These are phyloP conservation scores for Tolypocladium capitatum DNA, from an alignment of 2,329 filamentous ascomycete genomes.

Conservation along the genomic window DNA sequence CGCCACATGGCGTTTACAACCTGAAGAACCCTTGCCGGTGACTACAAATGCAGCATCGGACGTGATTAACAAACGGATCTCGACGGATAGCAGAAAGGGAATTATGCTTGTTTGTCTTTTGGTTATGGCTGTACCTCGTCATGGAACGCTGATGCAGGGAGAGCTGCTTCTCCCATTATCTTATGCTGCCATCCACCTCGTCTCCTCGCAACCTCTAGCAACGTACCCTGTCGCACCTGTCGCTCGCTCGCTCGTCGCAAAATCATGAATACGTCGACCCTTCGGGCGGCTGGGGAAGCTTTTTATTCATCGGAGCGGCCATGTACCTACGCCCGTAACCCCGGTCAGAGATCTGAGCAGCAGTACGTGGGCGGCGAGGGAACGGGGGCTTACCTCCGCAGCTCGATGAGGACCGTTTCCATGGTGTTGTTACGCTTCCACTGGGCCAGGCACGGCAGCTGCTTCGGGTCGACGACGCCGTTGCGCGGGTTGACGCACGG, in stretches of 20 bases:
- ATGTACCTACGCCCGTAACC: conserved; percentile 53
- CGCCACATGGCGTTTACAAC: not conserved
- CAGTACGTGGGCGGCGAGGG: not conserved
- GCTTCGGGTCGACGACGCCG: conserved; percentile 72
- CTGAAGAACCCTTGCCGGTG: not conserved
- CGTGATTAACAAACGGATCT: too few species aligned
- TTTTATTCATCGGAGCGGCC: conserved; percentile 85
- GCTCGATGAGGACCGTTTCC: conserved; percentile 83
- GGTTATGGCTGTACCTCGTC: not conserved
- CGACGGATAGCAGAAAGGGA: not conserved
- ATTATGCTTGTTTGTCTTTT: not conserved
- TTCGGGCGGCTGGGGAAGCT: conserved; percentile 85
- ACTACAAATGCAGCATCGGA: not conserved
- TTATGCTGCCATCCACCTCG: not conserved
- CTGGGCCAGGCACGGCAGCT: conserved; percentile 71
- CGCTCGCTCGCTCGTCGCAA: not conserved
- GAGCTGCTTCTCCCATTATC: not conserved
- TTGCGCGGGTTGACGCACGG: conserved; percentile 75
- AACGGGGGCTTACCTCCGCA: conserved; percentile 47
- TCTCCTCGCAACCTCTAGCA: not conserved
- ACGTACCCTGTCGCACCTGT: not conserved
- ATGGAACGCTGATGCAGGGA: not conserved
- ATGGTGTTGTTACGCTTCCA: conserved; percentile 93
- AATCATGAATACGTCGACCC: conserved; percentile 42
- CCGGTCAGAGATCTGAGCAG: not conserved